phyloP scores from a whole-genome alignment of 106 monocot species.

The Gastrodia elata region DNA sequence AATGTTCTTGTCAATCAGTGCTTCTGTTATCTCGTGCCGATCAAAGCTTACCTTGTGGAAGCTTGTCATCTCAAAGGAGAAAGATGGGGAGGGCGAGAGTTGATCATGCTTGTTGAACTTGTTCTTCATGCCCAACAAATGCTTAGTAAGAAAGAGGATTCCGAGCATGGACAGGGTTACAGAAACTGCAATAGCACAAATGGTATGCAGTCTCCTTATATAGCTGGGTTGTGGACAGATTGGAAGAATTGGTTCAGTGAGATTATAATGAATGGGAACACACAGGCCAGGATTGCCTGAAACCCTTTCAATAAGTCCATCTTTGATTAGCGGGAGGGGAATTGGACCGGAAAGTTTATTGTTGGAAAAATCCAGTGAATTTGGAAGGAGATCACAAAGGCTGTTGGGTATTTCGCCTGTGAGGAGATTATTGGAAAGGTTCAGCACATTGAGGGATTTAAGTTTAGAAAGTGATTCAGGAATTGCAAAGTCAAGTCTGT shows the following conservation, averaged over 20 bases:
- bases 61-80: conserved; percentile 70
- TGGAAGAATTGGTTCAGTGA: conserved; percentile 23
- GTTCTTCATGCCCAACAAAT: conserved; percentile 21
- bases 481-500: conserved; percentile 56
- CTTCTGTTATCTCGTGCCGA: conserved; percentile 84
- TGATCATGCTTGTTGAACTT: conserved; percentile 38
- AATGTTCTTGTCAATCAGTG: conserved; percentile 83
- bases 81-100: conserved; percentile 31
- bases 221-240: conserved; percentile 41
- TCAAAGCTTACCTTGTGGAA: conserved; percentile 92
- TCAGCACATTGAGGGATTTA: conserved; percentile 77
- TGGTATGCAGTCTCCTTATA: conserved; percentile 24
- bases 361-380: conserved; percentile 85
- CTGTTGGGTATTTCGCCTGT: conserved; percentile 76
- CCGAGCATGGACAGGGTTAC: conserved; percentile 22
- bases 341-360: conserved; percentile 75
- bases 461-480: conserved; percentile 59
- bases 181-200: conserved; percentile 47
- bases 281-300: conserved; percentile 72
- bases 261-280: conserved; percentile 33
- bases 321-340: conserved; percentile 62
- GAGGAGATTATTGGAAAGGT: conserved; percentile 78
- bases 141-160: conserved; percentile 29
- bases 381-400: conserved; percentile 70
- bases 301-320: conserved; percentile 71